These are phyloP conservation scores for Massarina eburnea DNA, from an alignment of 2,329 filamentous ascomycete species.

Conservation along the genomic window DNA sequence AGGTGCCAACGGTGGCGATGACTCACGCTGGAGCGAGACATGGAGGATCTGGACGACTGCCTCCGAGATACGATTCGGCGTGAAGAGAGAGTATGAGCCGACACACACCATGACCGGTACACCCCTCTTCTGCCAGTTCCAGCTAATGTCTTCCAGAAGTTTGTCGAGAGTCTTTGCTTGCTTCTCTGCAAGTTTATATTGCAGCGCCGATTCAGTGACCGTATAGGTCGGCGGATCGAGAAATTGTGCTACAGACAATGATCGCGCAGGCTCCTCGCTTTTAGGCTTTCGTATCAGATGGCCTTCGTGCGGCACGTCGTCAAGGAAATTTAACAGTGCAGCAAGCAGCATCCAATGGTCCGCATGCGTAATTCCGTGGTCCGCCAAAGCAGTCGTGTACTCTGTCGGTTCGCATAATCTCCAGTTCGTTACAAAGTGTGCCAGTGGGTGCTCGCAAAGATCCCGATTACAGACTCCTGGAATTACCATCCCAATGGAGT, in stretches of 20 bases:
- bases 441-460: conserved; percentile 15
- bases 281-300: neutral
- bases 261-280: neutral
- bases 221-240: neutral
- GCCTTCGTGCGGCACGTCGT: conserved; percentile 9
- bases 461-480: conserved; percentile 24
- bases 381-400: conserved; percentile 27
- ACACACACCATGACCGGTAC: conserved; percentile 25
- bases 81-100: conserved; percentile 26
- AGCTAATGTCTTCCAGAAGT: conserved; percentile 23
- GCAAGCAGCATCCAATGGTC: conserved; percentile 20
- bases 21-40: conserved; percentile 5
- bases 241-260: too few relatives aligned
- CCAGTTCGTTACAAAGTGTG: conserved; percentile 26
- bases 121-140: conserved; percentile 18
- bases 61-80: conserved; percentile 23
- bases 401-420: conserved; percentile 28
- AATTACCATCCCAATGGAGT: conserved; percentile 27
- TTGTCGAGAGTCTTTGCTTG: conserved; percentile 17
- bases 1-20: too few relatives aligned
- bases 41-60: conserved; percentile 24
- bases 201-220: conserved; percentile 10
- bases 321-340: conserved; percentile 19
- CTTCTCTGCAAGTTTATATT: conserved; percentile 12
- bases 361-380: conserved; percentile 27